Evolutionary conservation across 805 yeast species (phyloP), one percentile per base, ranked within the genome.

Genomic region (Metschnikowia colocasiae): DNA sequence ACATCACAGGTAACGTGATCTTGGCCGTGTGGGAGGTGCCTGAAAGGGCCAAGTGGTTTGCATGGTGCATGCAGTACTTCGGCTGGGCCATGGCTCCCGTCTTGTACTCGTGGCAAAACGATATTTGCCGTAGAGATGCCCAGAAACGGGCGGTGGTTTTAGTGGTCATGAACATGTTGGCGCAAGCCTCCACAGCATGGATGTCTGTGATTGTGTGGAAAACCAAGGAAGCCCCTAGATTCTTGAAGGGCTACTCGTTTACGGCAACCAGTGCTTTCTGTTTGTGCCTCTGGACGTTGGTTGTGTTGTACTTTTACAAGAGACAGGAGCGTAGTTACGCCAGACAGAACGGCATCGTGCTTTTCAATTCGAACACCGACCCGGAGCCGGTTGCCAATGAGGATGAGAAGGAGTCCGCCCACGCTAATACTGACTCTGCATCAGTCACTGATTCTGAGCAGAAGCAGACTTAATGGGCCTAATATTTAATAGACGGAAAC

Each of bases 61-160:
- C 81, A 0, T 82, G 78, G 60, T 69, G 80, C 56, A 69, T 77
- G 41, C 80, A 78, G 18, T 82, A 81, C 57, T 79, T 79, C 61
- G 78, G 82, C 12, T 81, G 83, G 75, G 78, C 85, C 15, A 78
- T 78, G 60, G 80, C 85, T 2, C 82, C 86, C 0, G 81, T 81
- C 40, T 63, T 80, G 41, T 78, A 81, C 69, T 74, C 83, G 1
- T 74, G 78, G 69, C 77, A 77, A 47, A 76, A 76, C 55, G 86
- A 81, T 62, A 74, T 81, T 45, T 68, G 80, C 49, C 69, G 87
- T 51, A 68, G 76, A 48, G 83, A 81, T 58, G 78, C 79, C 12
- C 76, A 80, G 49, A 71, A 74, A 39, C 69, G 81, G 55, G 78
- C 83, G 6, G 74, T 81, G 37, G 75, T 76, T 3, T 76, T 82